Percentiles rank a stretch among this genome's conserved stretches.
These are phyloP conservation scores for Blastobotrys peoriensis DNA, from an alignment of 805 yeast genomes.

Conservation along the genomic window DNA sequence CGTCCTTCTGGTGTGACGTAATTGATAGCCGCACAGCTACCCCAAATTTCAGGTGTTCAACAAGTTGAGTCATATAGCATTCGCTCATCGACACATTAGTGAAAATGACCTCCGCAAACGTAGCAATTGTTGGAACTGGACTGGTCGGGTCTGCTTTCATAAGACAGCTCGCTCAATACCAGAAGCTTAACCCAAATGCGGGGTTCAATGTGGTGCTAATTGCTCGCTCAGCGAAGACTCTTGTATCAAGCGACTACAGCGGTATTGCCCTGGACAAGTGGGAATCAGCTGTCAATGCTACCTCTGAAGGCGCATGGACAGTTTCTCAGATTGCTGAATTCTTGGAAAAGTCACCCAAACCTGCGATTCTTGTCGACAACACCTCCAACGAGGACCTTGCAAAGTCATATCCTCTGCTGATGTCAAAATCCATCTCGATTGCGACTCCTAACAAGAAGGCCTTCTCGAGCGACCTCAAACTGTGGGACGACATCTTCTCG, in stretches of 20 bases:
- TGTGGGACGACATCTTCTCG: slow-evolving; percentile 72
- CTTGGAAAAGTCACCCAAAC: slow-evolving; percentile 59
- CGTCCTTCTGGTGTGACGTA: no score
- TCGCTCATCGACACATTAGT: no score
- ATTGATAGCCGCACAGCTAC: no score
- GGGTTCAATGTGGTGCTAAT: slow-evolving; percentile 72
- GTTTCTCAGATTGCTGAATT: slow-evolving; percentile 54
- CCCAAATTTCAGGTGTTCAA: no score
- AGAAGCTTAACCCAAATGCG: slow-evolving; percentile 41
- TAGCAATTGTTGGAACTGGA: slow-evolving; percentile 82
- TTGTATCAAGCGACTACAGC: slow-evolving; percentile 60
- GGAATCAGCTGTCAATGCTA: slow-evolving; percentile 42
- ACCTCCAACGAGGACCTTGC: slow-evolving; percentile 83
- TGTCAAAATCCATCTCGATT: slow-evolving; percentile 74
- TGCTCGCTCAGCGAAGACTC: slow-evolving; percentile 67
- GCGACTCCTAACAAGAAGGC: slow-evolving; percentile 99
- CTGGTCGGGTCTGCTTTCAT: slow-evolving; percentile 92
- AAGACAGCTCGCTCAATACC: slow-evolving; percentile 63
- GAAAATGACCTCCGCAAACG: slow-evolving; percentile 39
- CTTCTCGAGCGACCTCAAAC: slow-evolving; percentile 65
- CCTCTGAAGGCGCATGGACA: slow-evolving; percentile 45
- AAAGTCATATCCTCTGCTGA: slow-evolving; percentile 64
- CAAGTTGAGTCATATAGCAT: no score
- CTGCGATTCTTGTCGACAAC: slow-evolving; percentile 87
- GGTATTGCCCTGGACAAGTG: slow-evolving; percentile 64